Percentiles rank a stretch among this genome's conserved stretches.
Evolutionary conservation across 1,284 basidiomycete genomes (phyloP).

Genomic region (Leccinum griseonigrum): DNA sequence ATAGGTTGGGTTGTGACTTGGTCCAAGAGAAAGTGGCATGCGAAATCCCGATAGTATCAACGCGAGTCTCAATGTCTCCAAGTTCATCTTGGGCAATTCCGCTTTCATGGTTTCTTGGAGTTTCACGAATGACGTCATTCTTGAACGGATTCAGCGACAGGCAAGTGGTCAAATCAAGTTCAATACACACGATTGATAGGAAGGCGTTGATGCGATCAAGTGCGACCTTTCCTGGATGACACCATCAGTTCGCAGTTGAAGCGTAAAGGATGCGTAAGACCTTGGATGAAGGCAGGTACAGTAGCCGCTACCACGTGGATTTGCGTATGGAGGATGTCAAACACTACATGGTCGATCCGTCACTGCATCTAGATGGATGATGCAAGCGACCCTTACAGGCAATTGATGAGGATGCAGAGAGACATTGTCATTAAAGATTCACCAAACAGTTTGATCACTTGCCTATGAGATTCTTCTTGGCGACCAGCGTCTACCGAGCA

Average conservation of each 20-base stretch:
- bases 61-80: not conserved
- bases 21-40: slow-evolving; percentile 36
- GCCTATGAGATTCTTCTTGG: slow-evolving; percentile 20
- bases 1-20: slow-evolving; percentile 10
- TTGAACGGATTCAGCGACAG: not conserved
- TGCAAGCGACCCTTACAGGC: slow-evolving; percentile 17
- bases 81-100: not conserved
- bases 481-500: slow-evolving; percentile 16
- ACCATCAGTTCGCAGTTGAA: not conserved
- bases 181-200: slow-evolving; percentile 7
- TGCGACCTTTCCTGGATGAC: slow-evolving; percentile 6
- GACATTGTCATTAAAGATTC: not conserved
- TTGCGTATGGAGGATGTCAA: slow-evolving; percentile 27
- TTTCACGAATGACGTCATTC: slow-evolving; percentile 3
- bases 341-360: slow-evolving; percentile 15
- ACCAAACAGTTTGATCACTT: slow-evolving; percentile 1
- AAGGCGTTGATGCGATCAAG: slow-evolving; percentile 21
- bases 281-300: slow-evolving; percentile 28
- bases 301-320: slow-evolving; percentile 20
- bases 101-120: slow-evolving; percentile 6
- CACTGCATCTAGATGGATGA: not conserved
- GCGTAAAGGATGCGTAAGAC: slow-evolving; percentile 1
- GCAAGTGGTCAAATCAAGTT: not conserved
- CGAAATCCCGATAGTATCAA: slow-evolving; percentile 31
- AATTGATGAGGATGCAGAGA: slow-evolving; percentile 32